Evolutionary conservation across 371 early-diverging fungal genomes (phyloP).

Genomic region (Nosema granulosis): DNA sequence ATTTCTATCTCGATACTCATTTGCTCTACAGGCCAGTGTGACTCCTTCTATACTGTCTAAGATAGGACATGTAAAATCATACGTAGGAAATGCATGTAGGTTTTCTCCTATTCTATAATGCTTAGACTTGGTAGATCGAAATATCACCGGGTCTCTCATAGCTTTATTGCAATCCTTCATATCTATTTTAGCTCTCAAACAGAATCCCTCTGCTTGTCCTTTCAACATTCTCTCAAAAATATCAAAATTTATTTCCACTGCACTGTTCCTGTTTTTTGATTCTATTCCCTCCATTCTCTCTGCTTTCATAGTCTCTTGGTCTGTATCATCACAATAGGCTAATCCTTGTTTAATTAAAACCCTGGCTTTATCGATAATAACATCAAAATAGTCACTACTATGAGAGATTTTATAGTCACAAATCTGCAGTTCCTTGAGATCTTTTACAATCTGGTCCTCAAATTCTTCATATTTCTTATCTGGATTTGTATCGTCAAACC

Average conservation of each 20-base stretch:
- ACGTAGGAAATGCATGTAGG: constrained; percentile 97
- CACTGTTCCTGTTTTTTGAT: constrained; percentile 76
- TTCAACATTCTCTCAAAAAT: constrained; percentile 87
- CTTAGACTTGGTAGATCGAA: constrained; percentile 77
- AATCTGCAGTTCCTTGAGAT: constrained; percentile 71
- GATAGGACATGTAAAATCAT: constrained; percentile 97
- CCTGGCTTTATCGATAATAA: constrained; percentile 77
- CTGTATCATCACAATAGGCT: constrained; percentile 94
- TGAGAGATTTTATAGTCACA: constrained; percentile 74
- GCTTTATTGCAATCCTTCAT: constrained; percentile 86
- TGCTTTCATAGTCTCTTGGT: constrained; percentile 78
- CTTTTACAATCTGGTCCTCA: constrained; percentile 62
- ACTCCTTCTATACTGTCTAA: constrained; percentile 96
- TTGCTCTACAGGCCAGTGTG: constrained; percentile 90
- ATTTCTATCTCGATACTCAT: constrained; percentile 98
- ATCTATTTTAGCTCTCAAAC: constrained; percentile 94
- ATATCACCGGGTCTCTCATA: constrained; percentile 96
- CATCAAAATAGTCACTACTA: constrained; percentile 90
- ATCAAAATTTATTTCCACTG: constrained; percentile 80
- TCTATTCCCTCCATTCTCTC: constrained; percentile 83
- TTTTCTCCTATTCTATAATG: constrained; percentile 82
- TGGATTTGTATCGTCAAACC: constrained; percentile 99
- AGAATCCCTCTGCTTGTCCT: constrained; percentile 68
- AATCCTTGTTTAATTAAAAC: constrained; percentile 80
- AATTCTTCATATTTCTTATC: constrained; percentile 78